Percentiles rank a stretch among this genome's conserved stretches.
These are phyloP conservation scores for Daldinia decipiens DNA, from an alignment of 495 filamentous ascomycete species.

Conservation along the genomic window DNA sequence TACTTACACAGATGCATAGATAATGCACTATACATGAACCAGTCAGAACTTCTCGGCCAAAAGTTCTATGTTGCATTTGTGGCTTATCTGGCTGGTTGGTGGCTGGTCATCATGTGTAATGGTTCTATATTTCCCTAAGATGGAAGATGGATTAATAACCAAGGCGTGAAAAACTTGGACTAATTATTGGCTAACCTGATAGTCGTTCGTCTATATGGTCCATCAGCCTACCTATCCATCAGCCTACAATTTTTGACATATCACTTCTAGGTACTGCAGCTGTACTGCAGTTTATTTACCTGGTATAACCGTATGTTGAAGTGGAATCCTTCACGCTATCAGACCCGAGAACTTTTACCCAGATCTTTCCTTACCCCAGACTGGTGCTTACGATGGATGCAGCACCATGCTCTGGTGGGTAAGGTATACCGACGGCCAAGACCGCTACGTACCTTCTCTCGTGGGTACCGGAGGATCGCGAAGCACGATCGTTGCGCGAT, in stretches of 20 bases:
- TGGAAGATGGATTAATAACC: conserved; percentile 29
- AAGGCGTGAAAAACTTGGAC: neutral
- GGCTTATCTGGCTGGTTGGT: neutral
- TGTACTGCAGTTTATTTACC: conserved; percentile 23
- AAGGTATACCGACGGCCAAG: conserved; percentile 44
- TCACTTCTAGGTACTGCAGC: conserved; percentile 28
- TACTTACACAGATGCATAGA: neutral
- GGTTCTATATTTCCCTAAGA: conserved; percentile 2
- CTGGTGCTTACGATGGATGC: conserved; percentile 46
- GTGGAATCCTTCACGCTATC: conserved; percentile 32
- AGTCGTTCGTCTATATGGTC: conserved; percentile 26
- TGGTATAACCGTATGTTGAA: conserved; percentile 7
- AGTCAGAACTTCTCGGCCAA: neutral
- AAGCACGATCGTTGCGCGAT: conserved; percentile 32
- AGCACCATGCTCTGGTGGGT: conserved; percentile 43
- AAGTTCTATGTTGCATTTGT: neutral
- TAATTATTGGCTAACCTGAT: neutral
- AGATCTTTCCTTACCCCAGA: conserved; percentile 48
- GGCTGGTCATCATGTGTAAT: neutral
- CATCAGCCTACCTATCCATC: conserved; percentile 8
- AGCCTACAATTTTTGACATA: conserved; percentile 22
- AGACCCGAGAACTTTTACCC: conserved; percentile 23
- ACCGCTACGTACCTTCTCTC: conserved; percentile 32
- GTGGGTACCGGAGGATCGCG: conserved; percentile 15
- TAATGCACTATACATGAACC: neutral